Base-by-base conservation (phyloP, 805 yeast species). In the Teunomyces panamensis region DNA sequence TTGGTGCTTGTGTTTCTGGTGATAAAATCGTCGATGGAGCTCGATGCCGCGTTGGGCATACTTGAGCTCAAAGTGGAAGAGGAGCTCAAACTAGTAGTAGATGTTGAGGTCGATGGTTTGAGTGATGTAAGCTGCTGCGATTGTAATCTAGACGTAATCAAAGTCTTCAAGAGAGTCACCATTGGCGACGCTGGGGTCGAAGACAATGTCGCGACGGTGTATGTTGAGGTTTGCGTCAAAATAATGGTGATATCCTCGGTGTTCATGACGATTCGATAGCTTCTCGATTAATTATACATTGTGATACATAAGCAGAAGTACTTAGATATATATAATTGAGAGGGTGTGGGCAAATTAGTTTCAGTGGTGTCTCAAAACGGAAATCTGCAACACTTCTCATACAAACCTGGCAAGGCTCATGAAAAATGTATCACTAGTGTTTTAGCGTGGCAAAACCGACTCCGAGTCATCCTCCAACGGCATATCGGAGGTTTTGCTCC, bases 201-300 rank as follows among this genome's bases (percentile, higher is more conserved):
- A 9, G 36, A 20, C 14, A 44, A 20, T 9, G 47, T 39, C 14
- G 47, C 30, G 17, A 45, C n/a, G 7, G 50, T 47, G n/a, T 42
- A 50, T 11, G 53, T 50, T 9, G 53, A 50, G 3, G 53, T 50
- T 26, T 43, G 27, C n/a, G 53, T 50, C 36, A 50, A 43, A 9
- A 50, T 24, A 5, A 50, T 45, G 26, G 53, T 50, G 30, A 41
- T 20, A 17, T 50, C 53, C 13, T 37, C 30, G 4, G 41, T n/a
- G 30, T 26, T 37, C 41, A 37, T 37, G 5, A 14, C 13, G 6
- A 24, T 9, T 37, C 26, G 30, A 7, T 32, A 13, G 10, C 8
- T 32, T 32, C 10, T 32, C 14, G 34, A 32, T n/a, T 13, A 32
- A 7, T 11, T 30, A 10, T 32, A 7, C 16, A 32, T 32, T 20